Evolutionary conservation across 108 stramenopile genomes (phyloP).

Genomic region (Hondaea fermentalgiana): DNA sequence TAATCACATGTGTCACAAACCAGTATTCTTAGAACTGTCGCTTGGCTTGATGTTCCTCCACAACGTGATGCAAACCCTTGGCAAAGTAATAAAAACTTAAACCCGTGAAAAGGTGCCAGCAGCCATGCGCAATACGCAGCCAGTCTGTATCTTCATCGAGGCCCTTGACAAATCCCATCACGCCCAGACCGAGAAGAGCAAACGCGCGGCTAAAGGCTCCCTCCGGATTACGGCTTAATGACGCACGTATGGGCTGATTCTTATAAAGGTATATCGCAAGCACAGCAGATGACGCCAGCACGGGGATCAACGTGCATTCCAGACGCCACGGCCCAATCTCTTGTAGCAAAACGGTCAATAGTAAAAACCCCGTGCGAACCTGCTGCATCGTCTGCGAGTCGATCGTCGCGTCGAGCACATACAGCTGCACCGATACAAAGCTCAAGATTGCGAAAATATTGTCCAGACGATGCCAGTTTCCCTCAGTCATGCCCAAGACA

Average conservation of each 20-base stretch:
- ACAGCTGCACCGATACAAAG: not conserved
- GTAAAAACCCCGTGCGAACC: not conserved
- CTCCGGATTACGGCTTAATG: not conserved
- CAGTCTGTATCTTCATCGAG: not conserved
- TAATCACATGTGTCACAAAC: not conserved
- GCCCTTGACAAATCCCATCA: not conserved
- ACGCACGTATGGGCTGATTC: not conserved
- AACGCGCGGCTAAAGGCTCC: not conserved
- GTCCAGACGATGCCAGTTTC: constrained; percentile 21
- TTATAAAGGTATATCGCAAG: not conserved
- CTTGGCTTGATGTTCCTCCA: not conserved
- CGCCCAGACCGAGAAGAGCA: not conserved
- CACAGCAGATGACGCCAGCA: not conserved
- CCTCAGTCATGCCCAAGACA: not conserved
- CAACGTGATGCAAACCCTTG: not conserved
- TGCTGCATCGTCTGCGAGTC: not conserved
- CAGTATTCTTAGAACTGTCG: not conserved
- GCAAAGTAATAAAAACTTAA: not conserved
- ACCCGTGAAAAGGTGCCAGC: constrained; percentile 7
- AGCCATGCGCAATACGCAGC: not conserved
- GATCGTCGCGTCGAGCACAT: not conserved
- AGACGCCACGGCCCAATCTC: not conserved
- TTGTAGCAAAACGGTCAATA: not conserved
- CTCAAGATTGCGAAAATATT: constrained; percentile 14
- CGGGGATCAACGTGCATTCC: not conserved